Evolutionary conservation across 2,329 filamentous ascomycete genomes (phyloP).

Genomic region (Diaporthe aspalathi): DNA sequence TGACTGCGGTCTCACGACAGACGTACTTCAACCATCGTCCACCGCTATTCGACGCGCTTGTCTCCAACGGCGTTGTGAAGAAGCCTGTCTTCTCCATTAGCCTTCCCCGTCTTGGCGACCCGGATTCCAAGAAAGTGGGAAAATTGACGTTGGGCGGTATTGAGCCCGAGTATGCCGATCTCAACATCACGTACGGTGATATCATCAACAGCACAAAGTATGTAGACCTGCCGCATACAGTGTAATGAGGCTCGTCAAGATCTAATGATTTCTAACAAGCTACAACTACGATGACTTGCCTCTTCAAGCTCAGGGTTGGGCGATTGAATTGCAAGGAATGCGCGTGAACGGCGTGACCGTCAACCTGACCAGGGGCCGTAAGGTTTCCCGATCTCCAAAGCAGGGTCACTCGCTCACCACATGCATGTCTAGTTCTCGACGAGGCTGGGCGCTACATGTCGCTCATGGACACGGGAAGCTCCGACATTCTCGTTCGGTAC

Average conservation of each 20-base stretch:
- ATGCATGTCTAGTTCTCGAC: background rate
- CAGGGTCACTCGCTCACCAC: background rate
- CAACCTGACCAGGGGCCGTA: constrained; percentile 19
- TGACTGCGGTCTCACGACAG: constrained; percentile 10
- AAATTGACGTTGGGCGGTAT: constrained; percentile 8
- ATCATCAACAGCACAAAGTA: constrained; percentile 22
- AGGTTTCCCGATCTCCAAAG: background rate
- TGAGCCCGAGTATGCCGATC: constrained; percentile 8
- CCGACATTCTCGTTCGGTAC: constrained; percentile 2
- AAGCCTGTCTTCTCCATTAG: background rate
- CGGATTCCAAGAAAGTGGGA: background rate
- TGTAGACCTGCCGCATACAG: background rate
- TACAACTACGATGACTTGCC: constrained; percentile 3
- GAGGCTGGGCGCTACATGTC: constrained; percentile 9
- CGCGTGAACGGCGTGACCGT: constrained; percentile 4
- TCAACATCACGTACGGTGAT: constrained; percentile 22
- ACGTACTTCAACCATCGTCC: constrained; percentile 9
- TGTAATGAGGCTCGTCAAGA: fast-evolving
- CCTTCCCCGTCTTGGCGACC: constrained; percentile 1
- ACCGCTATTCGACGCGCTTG: background rate
- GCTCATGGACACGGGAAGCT: constrained; percentile 4
- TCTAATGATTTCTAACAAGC: background rate
- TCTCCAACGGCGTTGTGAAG: background rate
- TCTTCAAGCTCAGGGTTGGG: constrained; percentile 16
- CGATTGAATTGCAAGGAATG: constrained; percentile 10